Conservation (phyloP, 148 eudicot species). For the Pouteria glomerata region DNA sequence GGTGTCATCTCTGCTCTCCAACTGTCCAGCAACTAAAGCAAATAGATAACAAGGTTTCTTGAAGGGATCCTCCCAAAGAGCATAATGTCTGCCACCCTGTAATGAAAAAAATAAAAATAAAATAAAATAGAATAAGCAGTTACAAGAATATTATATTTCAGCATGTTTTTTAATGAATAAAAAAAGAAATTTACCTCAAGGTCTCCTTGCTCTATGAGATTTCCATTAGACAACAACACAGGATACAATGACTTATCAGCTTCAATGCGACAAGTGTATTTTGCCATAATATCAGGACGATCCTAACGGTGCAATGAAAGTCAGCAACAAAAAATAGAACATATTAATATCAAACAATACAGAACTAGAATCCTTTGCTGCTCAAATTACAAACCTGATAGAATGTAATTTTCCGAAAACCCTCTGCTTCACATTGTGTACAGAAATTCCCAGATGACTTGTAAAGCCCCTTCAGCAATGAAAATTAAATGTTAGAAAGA, state of each 20-base stretch:
- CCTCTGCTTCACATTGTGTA: conserved; percentile 99
- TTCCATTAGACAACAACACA: conserved; percentile 86
- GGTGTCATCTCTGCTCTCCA: conserved; percentile 88
- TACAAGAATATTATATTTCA: not conserved
- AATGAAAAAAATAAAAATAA: conserved; percentile 12
- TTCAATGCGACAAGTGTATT: conserved; percentile 87
- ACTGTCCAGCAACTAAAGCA: conserved; percentile 92
- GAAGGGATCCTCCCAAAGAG: conserved; percentile 96
- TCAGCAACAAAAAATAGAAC: conserved; percentile 5
- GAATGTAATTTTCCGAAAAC: conserved; percentile 92
- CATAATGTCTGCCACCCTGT: conserved; percentile 87
- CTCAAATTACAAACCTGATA: conserved; percentile 60
- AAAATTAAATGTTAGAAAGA: not conserved
- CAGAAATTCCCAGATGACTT: conserved; percentile 90
- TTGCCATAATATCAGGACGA: conserved; percentile 99
- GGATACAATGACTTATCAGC: conserved; percentile 91
- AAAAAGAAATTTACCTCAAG: conserved; percentile 55
- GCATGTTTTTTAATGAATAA: not conserved
- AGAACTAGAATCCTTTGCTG: not conserved
- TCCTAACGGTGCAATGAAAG: conserved; percentile 41
- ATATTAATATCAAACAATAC: not conserved
- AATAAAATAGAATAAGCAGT: not conserved
- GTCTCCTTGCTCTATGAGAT: conserved; percentile 86
- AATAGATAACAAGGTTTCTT: conserved; percentile 96
- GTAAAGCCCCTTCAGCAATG: conserved; percentile 72